These are phyloP conservation scores for Curvularia spicifera DNA, from an alignment of 2,329 filamentous ascomycete genomes.

Conservation along the genomic window DNA sequence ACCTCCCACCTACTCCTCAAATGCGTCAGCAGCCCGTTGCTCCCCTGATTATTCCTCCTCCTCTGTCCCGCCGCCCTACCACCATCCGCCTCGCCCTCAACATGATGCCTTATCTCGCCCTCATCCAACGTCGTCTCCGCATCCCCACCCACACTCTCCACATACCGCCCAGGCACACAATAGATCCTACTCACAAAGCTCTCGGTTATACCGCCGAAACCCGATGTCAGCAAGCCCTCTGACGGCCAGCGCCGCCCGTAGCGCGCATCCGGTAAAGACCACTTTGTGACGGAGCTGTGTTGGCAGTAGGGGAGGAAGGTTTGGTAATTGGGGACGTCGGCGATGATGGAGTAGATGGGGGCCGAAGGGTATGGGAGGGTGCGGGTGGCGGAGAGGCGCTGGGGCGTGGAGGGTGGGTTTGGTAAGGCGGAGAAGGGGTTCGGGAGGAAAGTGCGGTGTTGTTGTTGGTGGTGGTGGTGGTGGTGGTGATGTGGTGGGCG, in stretches of 20 bases:
- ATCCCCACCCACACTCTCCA: slow-evolving; percentile 77
- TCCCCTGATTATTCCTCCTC: slow-evolving; percentile 9
- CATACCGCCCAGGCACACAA: slow-evolving; percentile 73
- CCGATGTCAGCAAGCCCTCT: slow-evolving; percentile 79
- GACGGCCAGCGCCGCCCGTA: slow-evolving; percentile 68
- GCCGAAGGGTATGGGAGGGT: slow-evolving; percentile 75
- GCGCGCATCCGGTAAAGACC: slow-evolving; percentile 62
- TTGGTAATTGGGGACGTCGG: slow-evolving; percentile 81
- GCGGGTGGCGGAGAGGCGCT: slow-evolving; percentile 74
- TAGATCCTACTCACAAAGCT: slow-evolving; percentile 80
- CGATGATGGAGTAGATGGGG: slow-evolving; percentile 82
- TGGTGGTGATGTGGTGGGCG: slow-evolving; percentile 20
- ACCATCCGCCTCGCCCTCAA: slow-evolving; percentile 26
- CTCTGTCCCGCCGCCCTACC: too few species aligned
- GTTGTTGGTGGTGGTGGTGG: slow-evolving; percentile 18
- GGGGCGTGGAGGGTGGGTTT: slow-evolving; percentile 51
- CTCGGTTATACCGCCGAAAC: slow-evolving; percentile 84
- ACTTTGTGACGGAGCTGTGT: slow-evolving; percentile 75
- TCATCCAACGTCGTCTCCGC: slow-evolving; percentile 55
- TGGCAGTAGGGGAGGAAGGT: slow-evolving; percentile 92
- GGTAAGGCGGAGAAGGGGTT: slow-evolving; percentile 51
- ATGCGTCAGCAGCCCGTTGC: slow-evolving; percentile 65
- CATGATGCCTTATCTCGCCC: slow-evolving; percentile 53
- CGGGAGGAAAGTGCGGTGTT: slow-evolving; percentile 53
- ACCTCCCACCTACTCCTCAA: slow-evolving; percentile 72